Conservation (phyloP, 2,329 filamentous ascomycete genomes). For the Helotiales sp. region DNA sequence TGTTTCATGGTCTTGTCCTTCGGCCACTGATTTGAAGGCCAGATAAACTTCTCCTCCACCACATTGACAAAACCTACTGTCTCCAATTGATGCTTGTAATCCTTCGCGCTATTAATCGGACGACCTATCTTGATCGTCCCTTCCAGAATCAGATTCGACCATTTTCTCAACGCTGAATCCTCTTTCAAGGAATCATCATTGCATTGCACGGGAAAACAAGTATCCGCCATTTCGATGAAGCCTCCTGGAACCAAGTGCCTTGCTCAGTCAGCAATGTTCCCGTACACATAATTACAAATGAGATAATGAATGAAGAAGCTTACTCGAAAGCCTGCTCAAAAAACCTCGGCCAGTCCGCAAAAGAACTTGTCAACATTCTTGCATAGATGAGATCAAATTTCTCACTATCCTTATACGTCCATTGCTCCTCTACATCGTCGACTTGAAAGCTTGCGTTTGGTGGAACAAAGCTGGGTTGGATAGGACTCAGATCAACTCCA, state of each 20-base stretch:
- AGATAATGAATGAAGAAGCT: neutral
- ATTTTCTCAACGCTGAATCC: slow-evolving; percentile 14
- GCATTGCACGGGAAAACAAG: slow-evolving; percentile 27
- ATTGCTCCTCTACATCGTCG: slow-evolving; percentile 57
- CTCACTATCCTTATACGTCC: slow-evolving; percentile 48
- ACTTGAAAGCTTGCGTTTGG: slow-evolving; percentile 57
- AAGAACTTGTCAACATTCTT: slow-evolving; percentile 33
- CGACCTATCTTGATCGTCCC: slow-evolving; percentile 35
- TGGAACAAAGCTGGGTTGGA: slow-evolving; percentile 47
- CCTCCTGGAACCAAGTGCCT: slow-evolving; percentile 32
- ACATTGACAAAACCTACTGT: slow-evolving; percentile 27
- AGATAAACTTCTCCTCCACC: slow-evolving; percentile 45
- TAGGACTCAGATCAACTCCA: slow-evolving; percentile 41
- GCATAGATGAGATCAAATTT: slow-evolving; percentile 60
- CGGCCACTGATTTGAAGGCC: slow-evolving; percentile 53
- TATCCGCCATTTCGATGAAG: slow-evolving; percentile 36
- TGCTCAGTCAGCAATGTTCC: neutral
- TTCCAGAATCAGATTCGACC: slow-evolving; percentile 32
- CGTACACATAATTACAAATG: neutral
- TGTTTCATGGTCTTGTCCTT: slow-evolving; percentile 41
- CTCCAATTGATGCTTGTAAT: slow-evolving; percentile 18
- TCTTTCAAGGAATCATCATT: slow-evolving; percentile 36
- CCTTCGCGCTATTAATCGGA: slow-evolving; percentile 32
- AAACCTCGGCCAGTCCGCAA: slow-evolving; percentile 17
- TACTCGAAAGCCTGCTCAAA: slow-evolving; percentile 11